A percentile compares a stretch with the other conserved stretches of the same genome.
phyloP scores from a whole-genome alignment of 495 filamentous ascomycete species.

The Aspergillus bertholletiae region DNA sequence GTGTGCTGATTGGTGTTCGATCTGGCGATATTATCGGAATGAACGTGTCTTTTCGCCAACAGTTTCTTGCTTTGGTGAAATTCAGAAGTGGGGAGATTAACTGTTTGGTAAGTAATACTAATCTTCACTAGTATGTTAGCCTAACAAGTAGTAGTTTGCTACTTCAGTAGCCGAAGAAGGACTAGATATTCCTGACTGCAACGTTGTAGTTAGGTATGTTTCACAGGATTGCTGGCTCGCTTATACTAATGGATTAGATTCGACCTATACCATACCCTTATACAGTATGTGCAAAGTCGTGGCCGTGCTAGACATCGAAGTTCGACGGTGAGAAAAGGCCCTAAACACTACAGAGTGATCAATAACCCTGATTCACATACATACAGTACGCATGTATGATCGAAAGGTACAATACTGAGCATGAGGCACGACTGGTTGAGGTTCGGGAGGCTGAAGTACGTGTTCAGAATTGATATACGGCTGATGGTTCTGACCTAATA shows the following conservation, averaged over 20 bases:
- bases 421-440: conserved; percentile 53
- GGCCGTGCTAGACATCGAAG: conserved; percentile 77
- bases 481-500: conserved; percentile 25
- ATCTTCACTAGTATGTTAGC: neutral
- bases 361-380: neutral
- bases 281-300: conserved; percentile 93
- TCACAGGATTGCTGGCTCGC: neutral
- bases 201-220: conserved; percentile 66
- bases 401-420: conserved; percentile 60
- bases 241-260: conserved; percentile 49
- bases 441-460: conserved; percentile 51
- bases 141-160: conserved; percentile 52
- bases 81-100: conserved; percentile 82
- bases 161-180: conserved; percentile 95
- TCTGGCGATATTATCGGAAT: conserved; percentile 47
- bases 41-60: conserved; percentile 65
- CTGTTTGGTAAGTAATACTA: conserved; percentile 54
- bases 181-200: conserved; percentile 94
- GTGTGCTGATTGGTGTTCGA: conserved; percentile 60
- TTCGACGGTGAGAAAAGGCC: conserved; percentile 48
- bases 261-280: conserved; percentile 85
- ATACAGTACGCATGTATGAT: conserved; percentile 74
- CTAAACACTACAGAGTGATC: neutral
- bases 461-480: conserved; percentile 3
- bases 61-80: conserved; percentile 69